Evolutionary conservation across 202 grass and related monocot genomes (phyloP).

Genomic region (Schoenoplectus triqueter): DNA sequence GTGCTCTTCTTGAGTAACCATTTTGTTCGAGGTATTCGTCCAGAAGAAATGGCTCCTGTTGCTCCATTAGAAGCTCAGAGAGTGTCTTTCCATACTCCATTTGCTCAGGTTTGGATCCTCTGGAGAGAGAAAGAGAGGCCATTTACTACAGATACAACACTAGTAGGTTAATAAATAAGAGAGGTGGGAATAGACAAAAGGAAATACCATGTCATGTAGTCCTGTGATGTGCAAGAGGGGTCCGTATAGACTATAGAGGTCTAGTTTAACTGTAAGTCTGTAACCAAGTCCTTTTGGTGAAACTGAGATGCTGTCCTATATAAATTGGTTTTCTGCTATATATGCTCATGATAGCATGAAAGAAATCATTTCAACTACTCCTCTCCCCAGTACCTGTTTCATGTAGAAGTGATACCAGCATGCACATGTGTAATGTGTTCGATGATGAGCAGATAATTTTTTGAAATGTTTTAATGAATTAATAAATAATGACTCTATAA

Average conservation of each 20-base stretch:
- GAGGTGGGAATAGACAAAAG: constrained; percentile 35
- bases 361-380: not conserved
- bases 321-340: not conserved
- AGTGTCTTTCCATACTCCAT: constrained; percentile 64
- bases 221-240: constrained; percentile 14
- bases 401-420: not conserved
- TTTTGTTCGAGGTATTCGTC: constrained; percentile 50
- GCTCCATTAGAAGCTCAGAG: constrained; percentile 85
- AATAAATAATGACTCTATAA: not conserved
- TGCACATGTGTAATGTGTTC: not conserved
- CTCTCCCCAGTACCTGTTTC: not conserved
- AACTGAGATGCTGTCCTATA: not conserved
- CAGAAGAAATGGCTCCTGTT: constrained; percentile 90
- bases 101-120: constrained; percentile 44
- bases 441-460: not conserved
- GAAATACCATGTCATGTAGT: not conserved
- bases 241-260: not conserved
- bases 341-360: not conserved
- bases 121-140: constrained; percentile 31
- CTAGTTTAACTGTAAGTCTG: not conserved
- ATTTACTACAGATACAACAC: constrained; percentile 19
- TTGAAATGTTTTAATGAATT: not conserved
- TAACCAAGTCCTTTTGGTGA: not conserved
- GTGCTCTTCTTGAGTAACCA: constrained; percentile 34
- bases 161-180: constrained; percentile 36